Evolutionary conservation across 1,139 yeast genomes (phyloP), one percentile per base, ranked within the genome.

Genomic region (Yamadazyma dendronema): DNA sequence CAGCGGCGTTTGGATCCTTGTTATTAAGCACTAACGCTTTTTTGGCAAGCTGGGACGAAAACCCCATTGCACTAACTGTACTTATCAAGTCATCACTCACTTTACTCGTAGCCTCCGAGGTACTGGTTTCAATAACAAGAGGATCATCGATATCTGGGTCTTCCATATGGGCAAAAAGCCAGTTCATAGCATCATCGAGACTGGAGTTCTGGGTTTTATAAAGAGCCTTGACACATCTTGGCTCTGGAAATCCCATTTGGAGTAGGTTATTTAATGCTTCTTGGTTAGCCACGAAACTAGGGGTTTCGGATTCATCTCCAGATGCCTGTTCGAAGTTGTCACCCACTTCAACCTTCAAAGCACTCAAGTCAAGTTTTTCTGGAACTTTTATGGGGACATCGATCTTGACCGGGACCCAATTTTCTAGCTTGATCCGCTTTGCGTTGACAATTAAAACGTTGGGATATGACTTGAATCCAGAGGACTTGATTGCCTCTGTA

Each of bases 111-210:
- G 27, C 11, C 9, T 6, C 25, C 6, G 46, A 35, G 1, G 40
- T 9, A 4, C 42, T 13, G 2, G 41, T 22, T 3, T 40, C 42
- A 4, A 38, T 33, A 4, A 44, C 48, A 13, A 48, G 34, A 1
- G 88, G 85, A 8, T 62, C 77, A 56, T 90, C 95, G 35, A 88
- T 75, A 49, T 79, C 87, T 1, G 81, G 59, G 53, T 89, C 96
- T 21, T 89, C 97, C 82, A 87, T 79, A 53, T 90, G 96, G 19
- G 74, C 83, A 54, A 90, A 82, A 8, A 94, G 56, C 96, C 97
- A 89, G 52, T 87, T 86, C 85, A 87, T 82, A 0, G 97, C 96
- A 4, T 71, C 73, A 49, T 92, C 97, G 0, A 86, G 70, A 35
- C 67, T 67, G 19, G 34, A 11, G 50, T 87, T 89, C 0, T 89